phyloP scores from a whole-genome alignment of 345 rosid genomes.

The Corchorus olitorius region DNA sequence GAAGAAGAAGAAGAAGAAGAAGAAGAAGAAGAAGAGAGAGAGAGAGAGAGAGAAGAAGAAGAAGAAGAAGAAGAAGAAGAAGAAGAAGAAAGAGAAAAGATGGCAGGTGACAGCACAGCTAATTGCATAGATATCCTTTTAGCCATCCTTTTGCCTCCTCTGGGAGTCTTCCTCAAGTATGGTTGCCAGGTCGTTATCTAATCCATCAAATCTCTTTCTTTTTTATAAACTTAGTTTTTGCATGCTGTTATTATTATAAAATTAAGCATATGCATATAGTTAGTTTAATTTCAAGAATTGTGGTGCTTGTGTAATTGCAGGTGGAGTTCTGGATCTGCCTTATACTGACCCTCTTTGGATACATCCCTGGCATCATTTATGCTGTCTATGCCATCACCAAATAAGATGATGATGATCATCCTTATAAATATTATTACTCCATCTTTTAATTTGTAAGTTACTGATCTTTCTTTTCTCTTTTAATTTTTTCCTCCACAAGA shows the following conservation, averaged over 20 bases:
- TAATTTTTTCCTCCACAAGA: too few relatives aligned
- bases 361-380: conserved; percentile 49
- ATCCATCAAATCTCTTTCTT: too few relatives aligned
- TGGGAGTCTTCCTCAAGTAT: conserved; percentile 53
- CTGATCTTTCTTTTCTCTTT: neutral
- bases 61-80: neutral
- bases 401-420: neutral
- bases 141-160: conserved; percentile 54
- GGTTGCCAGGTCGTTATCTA: conserved; percentile 38
- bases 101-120: conserved; percentile 30
- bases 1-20: neutral
- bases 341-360: conserved; percentile 40
- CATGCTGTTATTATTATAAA: too few relatives aligned
- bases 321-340: conserved; percentile 55
- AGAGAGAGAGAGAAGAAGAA: too few relatives aligned
- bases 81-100: conserved; percentile 13
- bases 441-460: neutral
- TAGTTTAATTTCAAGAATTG: neutral
- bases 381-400: conserved; percentile 50
- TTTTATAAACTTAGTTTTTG: too few relatives aligned
- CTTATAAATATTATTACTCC: neutral
- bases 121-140: conserved; percentile 42
- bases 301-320: conserved; percentile 15
- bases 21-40: neutral
- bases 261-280: too few relatives aligned